Conservation (phyloP, 495 filamentous ascomycete genomes). For the Xylaria flabelliformis region DNA sequence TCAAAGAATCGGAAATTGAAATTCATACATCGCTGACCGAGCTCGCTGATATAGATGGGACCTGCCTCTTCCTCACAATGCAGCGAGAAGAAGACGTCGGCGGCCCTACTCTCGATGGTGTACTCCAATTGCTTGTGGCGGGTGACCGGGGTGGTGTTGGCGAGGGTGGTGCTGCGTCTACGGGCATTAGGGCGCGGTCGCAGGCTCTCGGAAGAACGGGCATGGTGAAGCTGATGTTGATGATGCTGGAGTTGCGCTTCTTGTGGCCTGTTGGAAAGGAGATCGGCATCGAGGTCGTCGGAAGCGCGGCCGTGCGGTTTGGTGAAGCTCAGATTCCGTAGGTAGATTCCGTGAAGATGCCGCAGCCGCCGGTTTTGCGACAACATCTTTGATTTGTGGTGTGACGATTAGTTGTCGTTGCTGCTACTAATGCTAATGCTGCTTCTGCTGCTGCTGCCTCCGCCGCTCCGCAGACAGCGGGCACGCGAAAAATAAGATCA, state of each 20-base stretch:
- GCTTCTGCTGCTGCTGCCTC: conserved; percentile 5
- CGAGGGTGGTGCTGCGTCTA: conserved; percentile 75
- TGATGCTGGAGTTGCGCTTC: conserved; percentile 41
- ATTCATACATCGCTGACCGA: conserved; percentile 80
- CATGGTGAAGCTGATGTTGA: conserved; percentile 63
- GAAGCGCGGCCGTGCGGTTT: conserved; percentile 73
- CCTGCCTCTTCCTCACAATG: conserved; percentile 70
- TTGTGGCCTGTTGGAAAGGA: conserved; percentile 71
- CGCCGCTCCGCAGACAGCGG: conserved; percentile 47
- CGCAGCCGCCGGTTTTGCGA: conserved; percentile 86
- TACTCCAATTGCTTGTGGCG: conserved; percentile 81
- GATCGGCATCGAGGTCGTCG: conserved; percentile 84
- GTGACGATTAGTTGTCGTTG: neutral
- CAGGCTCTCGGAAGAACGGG: conserved; percentile 75
- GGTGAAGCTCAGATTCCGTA: conserved; percentile 80
- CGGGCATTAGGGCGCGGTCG: conserved; percentile 50
- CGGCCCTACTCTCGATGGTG: conserved; percentile 71
- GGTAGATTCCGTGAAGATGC: conserved; percentile 83
- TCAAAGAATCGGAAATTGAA: conserved; percentile 90
- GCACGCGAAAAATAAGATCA: conserved; percentile 51
- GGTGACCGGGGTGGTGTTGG: conserved; percentile 66
- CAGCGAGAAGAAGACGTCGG: conserved; percentile 89
- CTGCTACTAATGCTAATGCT: neutral
- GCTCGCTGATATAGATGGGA: conserved; percentile 91
- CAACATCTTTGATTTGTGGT: conserved; percentile 42